Percentiles rank a stretch among this genome's conserved stretches.
Conservation (phyloP, 257 asterid genomes). For the Voacanga thouarsii region DNA sequence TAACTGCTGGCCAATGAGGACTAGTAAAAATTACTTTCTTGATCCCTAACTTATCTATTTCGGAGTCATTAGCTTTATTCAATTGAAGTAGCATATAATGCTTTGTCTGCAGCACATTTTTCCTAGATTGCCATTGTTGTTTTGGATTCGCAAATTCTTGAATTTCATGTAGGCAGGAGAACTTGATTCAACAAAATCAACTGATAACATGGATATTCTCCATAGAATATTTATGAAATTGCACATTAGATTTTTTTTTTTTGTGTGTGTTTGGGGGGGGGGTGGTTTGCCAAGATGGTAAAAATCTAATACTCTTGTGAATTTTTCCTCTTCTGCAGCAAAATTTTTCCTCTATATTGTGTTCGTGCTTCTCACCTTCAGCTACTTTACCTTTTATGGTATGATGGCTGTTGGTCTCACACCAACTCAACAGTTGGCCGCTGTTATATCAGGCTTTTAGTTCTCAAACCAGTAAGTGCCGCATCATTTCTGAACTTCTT, state of each 20-base stretch:
- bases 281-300: background rate
- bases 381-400: constrained; percentile 62
- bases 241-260: background rate
- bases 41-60: too few relatives aligned
- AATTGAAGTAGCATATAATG: background rate
- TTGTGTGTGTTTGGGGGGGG: too few relatives aligned
- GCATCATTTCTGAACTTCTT: background rate
- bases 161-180: background rate
- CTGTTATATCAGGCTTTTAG: constrained; percentile 55
- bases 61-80: background rate
- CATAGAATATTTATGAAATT: background rate
- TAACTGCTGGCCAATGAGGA: too few relatives aligned
- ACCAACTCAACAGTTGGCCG: constrained; percentile 51
- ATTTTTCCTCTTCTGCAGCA: constrained; percentile 20
- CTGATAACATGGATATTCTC: background rate
- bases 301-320: background rate
- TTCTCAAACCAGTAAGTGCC: constrained; percentile 58
- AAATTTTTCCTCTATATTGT: constrained; percentile 48
- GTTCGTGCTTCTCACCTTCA: constrained; percentile 52
- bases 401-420: constrained; percentile 76
- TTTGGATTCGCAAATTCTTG: background rate
- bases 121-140: background rate
- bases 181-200: background rate
- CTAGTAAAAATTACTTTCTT: too few relatives aligned
- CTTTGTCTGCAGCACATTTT: background rate